Conservation (phyloP, 805 yeast genomes). For the Candida nemodendra region DNA sequence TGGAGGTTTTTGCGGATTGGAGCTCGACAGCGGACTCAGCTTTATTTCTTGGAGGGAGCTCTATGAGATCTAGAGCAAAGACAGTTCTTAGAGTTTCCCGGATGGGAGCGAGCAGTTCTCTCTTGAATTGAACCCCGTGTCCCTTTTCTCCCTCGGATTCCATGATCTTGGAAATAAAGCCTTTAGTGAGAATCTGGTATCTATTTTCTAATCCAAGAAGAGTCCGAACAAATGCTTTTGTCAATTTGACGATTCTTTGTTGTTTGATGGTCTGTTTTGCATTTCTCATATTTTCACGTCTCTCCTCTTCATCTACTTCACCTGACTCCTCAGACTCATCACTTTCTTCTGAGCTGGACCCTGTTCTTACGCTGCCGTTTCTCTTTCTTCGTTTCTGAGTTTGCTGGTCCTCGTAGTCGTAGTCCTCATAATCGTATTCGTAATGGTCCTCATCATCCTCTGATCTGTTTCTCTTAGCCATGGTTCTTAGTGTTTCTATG, state of each 20-base stretch:
- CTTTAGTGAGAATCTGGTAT: slow-evolving; percentile 28
- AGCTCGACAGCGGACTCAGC: neutral
- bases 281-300: slow-evolving; percentile 1
- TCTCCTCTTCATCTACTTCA: slow-evolving; percentile 2
- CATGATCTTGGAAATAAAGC: slow-evolving; percentile 25
- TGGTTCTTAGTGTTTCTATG: neutral
- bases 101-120: slow-evolving; percentile 23
- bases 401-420: slow-evolving; percentile 1
- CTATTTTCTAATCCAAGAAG: slow-evolving; percentile 29
- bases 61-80: slow-evolving; percentile 29
- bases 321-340: slow-evolving; percentile 3
- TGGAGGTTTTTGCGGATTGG: slow-evolving; percentile 1
- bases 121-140: slow-evolving; percentile 26
- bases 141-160: slow-evolving; percentile 32
- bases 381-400: slow-evolving; percentile 1
- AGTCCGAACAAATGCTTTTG: slow-evolving; percentile 27
- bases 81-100: slow-evolving; percentile 11
- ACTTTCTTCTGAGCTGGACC: neutral
- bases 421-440: neutral
- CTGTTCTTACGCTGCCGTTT: slow-evolving; percentile 1
- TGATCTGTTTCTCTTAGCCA: slow-evolving; percentile 1
- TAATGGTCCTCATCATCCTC: slow-evolving; percentile 3
- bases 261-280: slow-evolving; percentile 10
- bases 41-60: slow-evolving; percentile 16
- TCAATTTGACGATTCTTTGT: slow-evolving; percentile 21